These are phyloP conservation scores for Wickerhamiella siamensis DNA, from an alignment of 805 yeast species.

Conservation along the genomic window DNA sequence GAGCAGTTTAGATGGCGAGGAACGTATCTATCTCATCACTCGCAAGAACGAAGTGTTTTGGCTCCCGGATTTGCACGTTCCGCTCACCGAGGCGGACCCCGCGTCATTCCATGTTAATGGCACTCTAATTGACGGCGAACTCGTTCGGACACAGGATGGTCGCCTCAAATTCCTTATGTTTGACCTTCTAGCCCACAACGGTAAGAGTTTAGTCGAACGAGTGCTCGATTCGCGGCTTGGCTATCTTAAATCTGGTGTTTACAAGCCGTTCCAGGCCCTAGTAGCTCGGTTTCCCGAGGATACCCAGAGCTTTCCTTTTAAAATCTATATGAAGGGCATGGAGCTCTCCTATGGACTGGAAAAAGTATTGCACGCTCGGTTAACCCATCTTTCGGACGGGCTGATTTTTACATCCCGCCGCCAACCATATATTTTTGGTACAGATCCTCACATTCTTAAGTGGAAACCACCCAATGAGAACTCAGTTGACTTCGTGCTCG, in stretches of 20 bases:
- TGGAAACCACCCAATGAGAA: conserved; percentile 98
- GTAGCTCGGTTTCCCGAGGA: conserved; percentile 58
- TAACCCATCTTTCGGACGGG: conserved; percentile 88
- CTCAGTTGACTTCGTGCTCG: conserved; percentile 73
- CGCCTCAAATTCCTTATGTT: conserved; percentile 67
- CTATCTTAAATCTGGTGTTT: conserved; percentile 66
- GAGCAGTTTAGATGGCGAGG: conserved; percentile 52
- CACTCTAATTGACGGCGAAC: conserved; percentile 85
- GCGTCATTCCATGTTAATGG: conserved; percentile 58
- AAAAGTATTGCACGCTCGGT: conserved; percentile 53
- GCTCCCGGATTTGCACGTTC: conserved; percentile 71
- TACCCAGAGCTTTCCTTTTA: conserved; percentile 68
- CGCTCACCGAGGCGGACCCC: conserved; percentile 34
- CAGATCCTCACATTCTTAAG: conserved; percentile 72
- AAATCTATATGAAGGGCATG: conserved; percentile 78
- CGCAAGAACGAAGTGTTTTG: conserved; percentile 76
- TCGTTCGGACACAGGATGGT: conserved; percentile 39
- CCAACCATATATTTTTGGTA: conserved; percentile 76
- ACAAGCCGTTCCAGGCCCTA: conserved; percentile 64
- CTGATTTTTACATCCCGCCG: conserved; percentile 83
- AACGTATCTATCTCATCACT: conserved; percentile 78
- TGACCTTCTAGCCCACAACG: conserved; percentile 80
- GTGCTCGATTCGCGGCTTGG: conserved; percentile 73
- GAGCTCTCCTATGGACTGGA: conserved; percentile 63
- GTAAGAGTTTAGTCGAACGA: conserved; percentile 51